These are phyloP conservation scores for Aspergillus taichungensis DNA, from an alignment of 495 filamentous ascomycete species.

Conservation along the genomic window DNA sequence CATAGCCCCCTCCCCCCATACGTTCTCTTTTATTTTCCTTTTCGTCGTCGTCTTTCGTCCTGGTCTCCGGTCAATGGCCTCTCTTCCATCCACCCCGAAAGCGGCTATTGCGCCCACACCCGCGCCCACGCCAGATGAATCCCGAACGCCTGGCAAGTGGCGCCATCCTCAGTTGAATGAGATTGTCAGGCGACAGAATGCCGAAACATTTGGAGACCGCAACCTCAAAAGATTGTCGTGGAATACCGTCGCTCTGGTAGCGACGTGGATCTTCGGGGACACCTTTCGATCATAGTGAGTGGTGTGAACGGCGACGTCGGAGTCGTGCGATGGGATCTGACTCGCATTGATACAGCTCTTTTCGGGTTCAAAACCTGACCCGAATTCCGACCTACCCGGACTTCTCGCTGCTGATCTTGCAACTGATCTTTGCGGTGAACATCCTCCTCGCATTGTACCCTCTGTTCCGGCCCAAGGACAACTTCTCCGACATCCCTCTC, in stretches of 20 bases:
- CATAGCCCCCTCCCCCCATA: neutral
- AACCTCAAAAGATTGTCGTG: conserved; percentile 57
- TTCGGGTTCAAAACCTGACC: conserved; percentile 14
- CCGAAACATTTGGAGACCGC: conserved; percentile 59
- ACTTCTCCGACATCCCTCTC: conserved; percentile 81
- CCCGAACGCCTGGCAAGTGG: conserved; percentile 72
- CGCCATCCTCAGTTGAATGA: conserved; percentile 74
- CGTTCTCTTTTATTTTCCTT: neutral
- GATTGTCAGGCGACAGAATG: conserved; percentile 64
- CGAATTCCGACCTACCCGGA: conserved; percentile 25
- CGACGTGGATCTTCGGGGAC: conserved; percentile 32
- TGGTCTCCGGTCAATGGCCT: conserved; percentile 24
- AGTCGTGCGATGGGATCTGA: conserved; percentile 1
- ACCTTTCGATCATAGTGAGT: conserved; percentile 33
- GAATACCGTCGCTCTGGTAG: conserved; percentile 50
- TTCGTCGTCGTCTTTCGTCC: neutral
- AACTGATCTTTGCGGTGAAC: conserved; percentile 55
- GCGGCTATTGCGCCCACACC: conserved; percentile 38
- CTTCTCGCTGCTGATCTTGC: conserved; percentile 38
- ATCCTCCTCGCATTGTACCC: conserved; percentile 57
- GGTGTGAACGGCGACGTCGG: neutral
- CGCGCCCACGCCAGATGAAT: conserved; percentile 36
- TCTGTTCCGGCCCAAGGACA: conserved; percentile 59
- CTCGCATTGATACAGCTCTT: conserved; percentile 10
- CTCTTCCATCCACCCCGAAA: conserved; percentile 55